Conservation (phyloP, 805 yeast species). For the Monosporozyma servazzii region DNA sequence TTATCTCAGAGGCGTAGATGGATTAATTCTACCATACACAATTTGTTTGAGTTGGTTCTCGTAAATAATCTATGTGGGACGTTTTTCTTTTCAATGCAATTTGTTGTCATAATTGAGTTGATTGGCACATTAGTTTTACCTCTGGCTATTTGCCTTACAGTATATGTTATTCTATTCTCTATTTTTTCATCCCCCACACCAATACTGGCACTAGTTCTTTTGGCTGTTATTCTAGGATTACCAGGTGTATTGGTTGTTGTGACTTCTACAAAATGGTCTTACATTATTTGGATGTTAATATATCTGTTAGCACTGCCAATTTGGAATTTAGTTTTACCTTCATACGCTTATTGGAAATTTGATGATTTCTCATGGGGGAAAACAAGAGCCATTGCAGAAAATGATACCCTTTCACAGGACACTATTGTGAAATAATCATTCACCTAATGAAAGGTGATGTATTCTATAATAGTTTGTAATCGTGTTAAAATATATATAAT, state of each 20-base stretch:
- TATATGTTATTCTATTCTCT: constrained; percentile 67
- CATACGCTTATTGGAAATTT: constrained; percentile 87
- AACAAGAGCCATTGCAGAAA: constrained; percentile 70
- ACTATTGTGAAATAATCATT: too few species aligned
- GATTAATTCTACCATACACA: constrained; percentile 93
- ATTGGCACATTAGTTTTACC: constrained; percentile 85
- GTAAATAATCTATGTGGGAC: constrained; percentile 89
- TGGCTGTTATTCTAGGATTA: constrained; percentile 72
- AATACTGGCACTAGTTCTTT: constrained; percentile 59
- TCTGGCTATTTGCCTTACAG: constrained; percentile 73
- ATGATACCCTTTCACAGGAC: constrained; percentile 33
- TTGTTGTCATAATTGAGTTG: constrained; percentile 73
- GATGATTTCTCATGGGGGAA: constrained; percentile 98
- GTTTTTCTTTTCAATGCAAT: constrained; percentile 91
- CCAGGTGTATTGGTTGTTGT: constrained; percentile 77
- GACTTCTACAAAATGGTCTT: constrained; percentile 66
- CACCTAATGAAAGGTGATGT: too few species aligned
- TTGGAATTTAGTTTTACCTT: constrained; percentile 85
- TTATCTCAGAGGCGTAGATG: constrained; percentile 92
- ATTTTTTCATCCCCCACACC: constrained; percentile 71
- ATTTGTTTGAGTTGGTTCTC: constrained; percentile 75
- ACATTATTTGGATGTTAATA: constrained; percentile 68
- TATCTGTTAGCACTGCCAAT: constrained; percentile 79
- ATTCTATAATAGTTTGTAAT: too few species aligned
- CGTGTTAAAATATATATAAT: too few species aligned